Percentiles rank a stretch among this genome's conserved stretches.
Conservation (phyloP, 371 early-diverging fungal genomes). For the Cokeromyces recurvatus region DNA sequence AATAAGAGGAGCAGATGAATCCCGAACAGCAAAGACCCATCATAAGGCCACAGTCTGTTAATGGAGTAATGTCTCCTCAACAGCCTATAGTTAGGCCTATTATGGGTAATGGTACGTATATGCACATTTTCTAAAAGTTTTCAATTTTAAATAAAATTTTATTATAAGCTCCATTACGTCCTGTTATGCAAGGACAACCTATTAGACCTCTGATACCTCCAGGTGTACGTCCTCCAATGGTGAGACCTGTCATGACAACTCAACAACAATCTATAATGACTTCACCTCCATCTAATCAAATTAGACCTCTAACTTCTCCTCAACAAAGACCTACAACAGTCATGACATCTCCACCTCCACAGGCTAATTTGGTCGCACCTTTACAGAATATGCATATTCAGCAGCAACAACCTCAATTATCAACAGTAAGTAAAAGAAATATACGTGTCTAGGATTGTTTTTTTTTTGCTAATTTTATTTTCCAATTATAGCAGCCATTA, state of each 20-base stretch:
- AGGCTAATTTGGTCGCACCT: conserved; percentile 13
- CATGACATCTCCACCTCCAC: conserved; percentile 4
- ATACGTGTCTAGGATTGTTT: neutral
- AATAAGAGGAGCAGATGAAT: conserved; percentile 9
- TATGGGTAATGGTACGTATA: neutral
- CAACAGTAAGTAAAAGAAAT: conserved; percentile 5
- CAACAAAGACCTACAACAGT: conserved; percentile 4
- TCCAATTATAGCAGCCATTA: neutral
- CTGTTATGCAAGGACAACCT: conserved; percentile 7
- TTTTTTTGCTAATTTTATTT: neutral
- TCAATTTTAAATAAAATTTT: neutral
- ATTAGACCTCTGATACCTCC: conserved; percentile 4
- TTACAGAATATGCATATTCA: conserved; percentile 36
- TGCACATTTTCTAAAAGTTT: neutral
- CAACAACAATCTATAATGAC: neutral
- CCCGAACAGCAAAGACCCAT: conserved; percentile 10
- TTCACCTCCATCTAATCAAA: neutral
- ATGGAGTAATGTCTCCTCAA: neutral
- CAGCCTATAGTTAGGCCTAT: conserved; percentile 2
- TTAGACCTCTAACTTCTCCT: neutral
- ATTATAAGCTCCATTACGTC: conserved; percentile 8
- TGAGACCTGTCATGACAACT: neutral
- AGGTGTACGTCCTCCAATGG: conserved; percentile 3
- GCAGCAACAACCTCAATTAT: conserved; percentile 1
- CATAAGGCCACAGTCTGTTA: neutral